phyloP scores from a whole-genome alignment of 108 stramenopile genomes.

The Phaeodactylum tricornutum region DNA sequence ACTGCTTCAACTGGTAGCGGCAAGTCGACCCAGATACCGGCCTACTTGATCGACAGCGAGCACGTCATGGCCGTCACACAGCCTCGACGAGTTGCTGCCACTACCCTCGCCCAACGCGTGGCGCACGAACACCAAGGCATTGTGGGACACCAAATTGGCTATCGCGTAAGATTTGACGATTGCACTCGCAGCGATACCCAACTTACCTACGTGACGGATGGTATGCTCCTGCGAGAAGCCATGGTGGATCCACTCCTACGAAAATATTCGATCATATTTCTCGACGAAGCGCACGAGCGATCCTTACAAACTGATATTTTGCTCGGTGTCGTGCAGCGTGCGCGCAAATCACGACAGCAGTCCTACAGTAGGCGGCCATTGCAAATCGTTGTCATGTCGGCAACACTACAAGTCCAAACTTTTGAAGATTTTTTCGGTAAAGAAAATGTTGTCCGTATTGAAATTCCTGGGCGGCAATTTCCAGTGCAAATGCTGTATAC shows the following conservation, averaged over 20 bases:
- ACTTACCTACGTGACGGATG: constrained; percentile 93
- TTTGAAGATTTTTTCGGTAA: constrained; percentile 73
- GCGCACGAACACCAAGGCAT: constrained; percentile 70
- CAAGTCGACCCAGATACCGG: constrained; percentile 81
- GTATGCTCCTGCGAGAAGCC: constrained; percentile 93
- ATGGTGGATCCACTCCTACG: constrained; percentile 74
- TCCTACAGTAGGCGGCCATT: constrained; percentile 44
- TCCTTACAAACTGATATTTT: constrained; percentile 94
- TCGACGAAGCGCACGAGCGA: constrained; percentile 98
- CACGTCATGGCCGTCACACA: constrained; percentile 79
- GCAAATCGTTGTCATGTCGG: constrained; percentile 94
- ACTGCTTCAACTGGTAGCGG: constrained; percentile 71
- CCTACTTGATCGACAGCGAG: constrained; percentile 49
- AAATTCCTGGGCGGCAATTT: constrained; percentile 82
- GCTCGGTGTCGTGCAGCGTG: constrained; percentile 55
- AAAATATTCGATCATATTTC: constrained; percentile 74
- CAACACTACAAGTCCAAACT: constrained; percentile 83
- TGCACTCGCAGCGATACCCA: constrained; percentile 49
- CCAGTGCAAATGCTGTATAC: constrained; percentile 80
- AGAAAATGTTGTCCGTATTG: constrained; percentile 36
- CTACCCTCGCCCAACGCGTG: constrained; percentile 88
- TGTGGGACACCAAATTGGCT: constrained; percentile 68
- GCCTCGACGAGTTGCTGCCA: constrained; percentile 94
- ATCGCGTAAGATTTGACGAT: constrained; percentile 95
- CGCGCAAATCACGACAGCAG: constrained; percentile 46